These are phyloP conservation scores for Neopestalotiopsis rosae DNA, from an alignment of 2,329 filamentous ascomycete genomes.

Conservation along the genomic window DNA sequence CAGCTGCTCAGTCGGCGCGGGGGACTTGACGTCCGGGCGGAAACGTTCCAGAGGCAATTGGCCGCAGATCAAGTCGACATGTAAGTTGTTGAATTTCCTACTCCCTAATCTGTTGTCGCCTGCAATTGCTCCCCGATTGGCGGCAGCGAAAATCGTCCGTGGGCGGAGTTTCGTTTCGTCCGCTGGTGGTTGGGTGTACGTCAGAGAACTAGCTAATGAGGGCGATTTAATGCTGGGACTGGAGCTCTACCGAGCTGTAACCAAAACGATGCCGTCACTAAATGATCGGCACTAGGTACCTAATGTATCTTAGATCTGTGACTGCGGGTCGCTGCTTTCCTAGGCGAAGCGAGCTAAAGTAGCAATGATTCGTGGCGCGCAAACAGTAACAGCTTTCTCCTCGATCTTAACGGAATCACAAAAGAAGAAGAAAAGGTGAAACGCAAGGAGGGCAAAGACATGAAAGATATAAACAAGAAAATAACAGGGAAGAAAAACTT, in stretches of 20 bases:
- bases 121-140: not conserved
- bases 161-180: not conserved
- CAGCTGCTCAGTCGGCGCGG: slow-evolving; percentile 3
- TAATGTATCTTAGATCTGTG: not conserved
- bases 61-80: not conserved
- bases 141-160: not conserved
- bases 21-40: not conserved
- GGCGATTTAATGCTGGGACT: not conserved
- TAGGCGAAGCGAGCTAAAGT: not conserved
- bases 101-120: not conserved
- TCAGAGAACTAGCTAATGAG: not conserved
- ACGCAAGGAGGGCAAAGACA: not conserved
- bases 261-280: not conserved
- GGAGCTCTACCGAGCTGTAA: not conserved
- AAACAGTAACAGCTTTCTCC: not conserved
- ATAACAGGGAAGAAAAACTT: not conserved
- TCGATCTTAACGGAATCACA: not conserved
- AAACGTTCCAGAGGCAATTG: not conserved
- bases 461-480: not conserved
- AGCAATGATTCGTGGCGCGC: not conserved
- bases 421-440: not conserved
- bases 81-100: not conserved
- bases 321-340: not conserved
- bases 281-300: not conserved
- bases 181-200: not conserved